Evolutionary conservation across 805 yeast species (phyloP), one percentile per base, ranked within the genome.

Genomic region (Kodamaea lidongshanica): DNA sequence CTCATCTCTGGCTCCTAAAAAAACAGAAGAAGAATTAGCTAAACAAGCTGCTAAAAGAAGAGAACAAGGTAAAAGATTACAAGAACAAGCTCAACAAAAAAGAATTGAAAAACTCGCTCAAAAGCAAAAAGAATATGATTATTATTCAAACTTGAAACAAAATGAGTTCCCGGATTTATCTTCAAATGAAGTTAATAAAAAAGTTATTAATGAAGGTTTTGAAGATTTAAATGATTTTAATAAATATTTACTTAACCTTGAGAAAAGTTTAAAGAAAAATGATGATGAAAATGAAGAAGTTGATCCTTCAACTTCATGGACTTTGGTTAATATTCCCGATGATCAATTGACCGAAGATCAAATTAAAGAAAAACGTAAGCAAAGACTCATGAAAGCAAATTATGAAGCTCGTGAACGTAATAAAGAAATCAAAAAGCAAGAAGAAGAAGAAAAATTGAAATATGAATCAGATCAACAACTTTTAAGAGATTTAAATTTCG

Each of bases 81-180:
- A 92, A 57, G 94, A 85, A 46, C 96, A 87, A 55, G 96, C 96
- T 0, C 87, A 80, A 44, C 80, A 78, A 46, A 79, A 78, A 41
- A 65, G 98, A 33, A 54, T 77, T 7, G 96, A 89, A 50, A 87
- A 84, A 46, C 57, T 85, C 26, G 65, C 74, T 10, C 86, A 86
- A 51, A 81, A 83, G 41, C 87, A 87, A 43, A 77, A 81, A 42
- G 96, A 89, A 46, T 73, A 65, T 40, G 78, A 70, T 27, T 86
- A 88, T 52, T 86, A 79, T 46, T 59, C 73, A 1, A 66, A 67
- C 15, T 56, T 88, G 25, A 70, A 66, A 44, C 72, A 65, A 16
- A 70, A 72, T 16, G 16, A 34, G 51, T 84, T 30, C 56, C 55
- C 17, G 61, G 52, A 9, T 56, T 76, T 48, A 28, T 62, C 70